These are phyloP conservation scores for Vanrija sp. DNA, from an alignment of 1,284 basidiomycete genomes.

Conservation along the genomic window DNA sequence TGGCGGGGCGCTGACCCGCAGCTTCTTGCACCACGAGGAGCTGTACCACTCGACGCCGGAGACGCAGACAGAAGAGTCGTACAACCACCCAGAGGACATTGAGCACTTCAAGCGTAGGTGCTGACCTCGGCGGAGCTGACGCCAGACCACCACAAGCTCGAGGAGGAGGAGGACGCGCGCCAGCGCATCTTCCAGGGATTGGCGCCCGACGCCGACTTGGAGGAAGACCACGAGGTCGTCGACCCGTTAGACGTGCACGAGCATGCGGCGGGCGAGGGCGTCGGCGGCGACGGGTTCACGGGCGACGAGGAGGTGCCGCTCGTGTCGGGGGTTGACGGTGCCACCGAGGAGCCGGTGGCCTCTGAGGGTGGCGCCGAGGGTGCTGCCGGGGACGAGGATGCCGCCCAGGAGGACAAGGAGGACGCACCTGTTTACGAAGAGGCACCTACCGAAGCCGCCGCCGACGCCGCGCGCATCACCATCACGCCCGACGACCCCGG, in stretches of 20 bases:
- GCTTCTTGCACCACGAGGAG: constrained; percentile 89
- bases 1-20: constrained; percentile 6
- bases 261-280: constrained; percentile 40
- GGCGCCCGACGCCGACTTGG: constrained; percentile 32
- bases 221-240: constrained; percentile 34
- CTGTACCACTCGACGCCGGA: constrained; percentile 91
- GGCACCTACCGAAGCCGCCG: background rate
- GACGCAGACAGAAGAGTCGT: constrained; percentile 92
- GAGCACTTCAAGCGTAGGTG: constrained; percentile 39
- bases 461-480: background rate
- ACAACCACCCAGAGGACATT: constrained; percentile 74
- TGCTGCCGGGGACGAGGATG: background rate
- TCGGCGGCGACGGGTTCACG: constrained; percentile 7
- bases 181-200: constrained; percentile 48
- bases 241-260: constrained; percentile 45
- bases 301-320: background rate
- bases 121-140: background rate
- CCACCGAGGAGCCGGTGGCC: background rate
- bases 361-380: background rate
- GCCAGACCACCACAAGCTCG: constrained; percentile 75
- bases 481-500: background rate
- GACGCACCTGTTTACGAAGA: too few species aligned
- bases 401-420: background rate
- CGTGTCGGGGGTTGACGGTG: background rate
- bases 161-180: constrained; percentile 67